These are phyloP conservation scores for Tuber borchii DNA, from an alignment of 495 filamentous ascomycete species.

Conservation along the genomic window DNA sequence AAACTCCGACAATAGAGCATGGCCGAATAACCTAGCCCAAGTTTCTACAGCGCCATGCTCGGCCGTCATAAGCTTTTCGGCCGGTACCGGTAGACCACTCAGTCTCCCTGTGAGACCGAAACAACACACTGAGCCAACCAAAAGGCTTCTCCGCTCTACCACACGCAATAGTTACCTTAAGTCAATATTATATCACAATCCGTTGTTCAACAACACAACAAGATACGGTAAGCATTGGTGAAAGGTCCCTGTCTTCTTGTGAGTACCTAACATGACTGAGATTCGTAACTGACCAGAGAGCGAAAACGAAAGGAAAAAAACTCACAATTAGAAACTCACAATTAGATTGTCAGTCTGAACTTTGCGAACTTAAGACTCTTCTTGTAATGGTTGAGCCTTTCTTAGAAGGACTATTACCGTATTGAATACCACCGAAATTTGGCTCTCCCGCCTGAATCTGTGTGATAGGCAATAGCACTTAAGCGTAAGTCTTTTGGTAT, in stretches of 20 bases:
- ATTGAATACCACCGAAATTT: no score
- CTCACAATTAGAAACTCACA: background rate
- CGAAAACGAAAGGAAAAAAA: background rate
- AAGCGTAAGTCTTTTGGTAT: no score
- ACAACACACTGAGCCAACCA: background rate
- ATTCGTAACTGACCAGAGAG: background rate
- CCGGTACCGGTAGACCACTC: background rate
- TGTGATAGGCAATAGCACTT: no score
- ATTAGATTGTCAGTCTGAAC: no score
- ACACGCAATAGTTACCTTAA: background rate
- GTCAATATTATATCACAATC: background rate
- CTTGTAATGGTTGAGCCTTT: no score
- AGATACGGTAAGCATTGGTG: background rate
- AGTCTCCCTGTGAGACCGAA: background rate
- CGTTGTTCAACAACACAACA: background rate
- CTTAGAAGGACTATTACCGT: no score
- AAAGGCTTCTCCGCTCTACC: background rate
- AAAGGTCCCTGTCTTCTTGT: no score
- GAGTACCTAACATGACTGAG: no score
- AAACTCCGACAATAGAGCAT: no score
- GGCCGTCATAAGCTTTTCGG: background rate
- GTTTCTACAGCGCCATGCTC: background rate
- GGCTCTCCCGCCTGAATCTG: no score
- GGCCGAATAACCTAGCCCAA: background rate
- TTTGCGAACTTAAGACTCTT: no score